phyloP scores from a whole-genome alignment of 176 grass and related monocot species.

The Oryza meyeriana region DNA sequence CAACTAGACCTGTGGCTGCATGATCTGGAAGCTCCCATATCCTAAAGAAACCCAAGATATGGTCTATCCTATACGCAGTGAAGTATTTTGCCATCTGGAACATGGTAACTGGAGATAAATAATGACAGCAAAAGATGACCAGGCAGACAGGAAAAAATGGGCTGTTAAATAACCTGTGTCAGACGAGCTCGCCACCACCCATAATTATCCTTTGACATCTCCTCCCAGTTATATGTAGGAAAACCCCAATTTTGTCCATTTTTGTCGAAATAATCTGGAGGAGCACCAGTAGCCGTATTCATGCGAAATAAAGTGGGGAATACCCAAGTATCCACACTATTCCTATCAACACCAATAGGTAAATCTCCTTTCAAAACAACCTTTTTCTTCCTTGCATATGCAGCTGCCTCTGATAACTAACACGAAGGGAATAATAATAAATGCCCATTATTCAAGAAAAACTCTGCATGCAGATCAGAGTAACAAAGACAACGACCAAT shows the following conservation, averaged over 20 bases:
- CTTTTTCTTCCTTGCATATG: slow-evolving; percentile 91
- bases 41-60: slow-evolving; percentile 99
- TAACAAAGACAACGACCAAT: slow-evolving; percentile 12
- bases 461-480: neutral
- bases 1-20: slow-evolving; percentile 83
- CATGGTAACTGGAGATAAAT: slow-evolving; percentile 27
- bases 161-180: slow-evolving; percentile 68
- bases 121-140: slow-evolving; percentile 28
- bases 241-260: slow-evolving; percentile 99
- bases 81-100: slow-evolving; percentile 95
- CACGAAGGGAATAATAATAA: slow-evolving; percentile 26
- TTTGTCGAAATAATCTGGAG: slow-evolving; percentile 99
- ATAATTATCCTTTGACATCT: slow-evolving; percentile 99
- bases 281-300: slow-evolving; percentile 95
- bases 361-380: slow-evolving; percentile 98
- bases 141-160: slow-evolving; percentile 18
- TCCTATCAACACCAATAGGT: slow-evolving; percentile 98
- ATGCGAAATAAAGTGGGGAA: slow-evolving; percentile 94
- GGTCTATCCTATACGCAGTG: slow-evolving; percentile 99
- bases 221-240: slow-evolving; percentile 99
- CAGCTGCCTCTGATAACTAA: slow-evolving; percentile 84
- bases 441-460: neutral
- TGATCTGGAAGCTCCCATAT: slow-evolving; percentile 99
- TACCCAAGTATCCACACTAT: slow-evolving; percentile 99
- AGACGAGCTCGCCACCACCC: slow-evolving; percentile 91